Conservation (phyloP, 805 yeast species). For the Schwanniomyces vanrijiae region DNA sequence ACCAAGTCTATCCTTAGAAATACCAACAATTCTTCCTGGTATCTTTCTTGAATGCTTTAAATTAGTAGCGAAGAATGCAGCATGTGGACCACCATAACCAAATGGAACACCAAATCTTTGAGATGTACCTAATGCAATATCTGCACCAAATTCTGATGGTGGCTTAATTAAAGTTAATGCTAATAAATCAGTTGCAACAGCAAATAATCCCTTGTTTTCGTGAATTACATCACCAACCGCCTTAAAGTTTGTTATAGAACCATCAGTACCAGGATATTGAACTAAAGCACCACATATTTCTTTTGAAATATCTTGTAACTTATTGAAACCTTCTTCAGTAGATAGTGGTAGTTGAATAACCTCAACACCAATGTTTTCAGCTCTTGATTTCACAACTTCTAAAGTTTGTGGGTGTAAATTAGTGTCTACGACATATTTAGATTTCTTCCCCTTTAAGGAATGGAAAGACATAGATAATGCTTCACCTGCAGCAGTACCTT, state of each 20-base stretch:
- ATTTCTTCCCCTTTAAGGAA: constrained; percentile 63
- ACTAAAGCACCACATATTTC: constrained; percentile 77
- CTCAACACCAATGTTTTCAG: constrained; percentile 68
- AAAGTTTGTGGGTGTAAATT: constrained; percentile 84
- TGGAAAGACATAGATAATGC: constrained; percentile 87
- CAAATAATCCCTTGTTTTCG: constrained; percentile 66
- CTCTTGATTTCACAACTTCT: constrained; percentile 76
- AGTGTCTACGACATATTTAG: constrained; percentile 68
- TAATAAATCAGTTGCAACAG: constrained; percentile 89
- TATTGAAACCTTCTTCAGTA: constrained; percentile 31
- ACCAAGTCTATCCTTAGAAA: constrained; percentile 88
- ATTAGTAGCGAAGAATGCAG: constrained; percentile 93
- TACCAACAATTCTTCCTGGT: constrained; percentile 95
- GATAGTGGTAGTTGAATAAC: constrained; percentile 58
- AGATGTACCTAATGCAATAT: constrained; percentile 86
- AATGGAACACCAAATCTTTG: constrained; percentile 98
- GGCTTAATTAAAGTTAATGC: constrained; percentile 85
- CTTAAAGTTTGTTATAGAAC: constrained; percentile 54
- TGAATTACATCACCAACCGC: constrained; percentile 68
- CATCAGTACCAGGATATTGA: constrained; percentile 91
- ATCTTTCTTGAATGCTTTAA: constrained; percentile 82
- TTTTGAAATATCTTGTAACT: constrained; percentile 23
- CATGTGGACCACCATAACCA: constrained; percentile 99
- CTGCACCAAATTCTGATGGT: constrained; percentile 86
- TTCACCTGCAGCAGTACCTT: constrained; percentile 97